Percentiles rank a stretch among this genome's conserved stretches.
Evolutionary conservation across 176 grass and related monocot genomes (phyloP).

Genomic region (Rhynchospora tenuis): DNA sequence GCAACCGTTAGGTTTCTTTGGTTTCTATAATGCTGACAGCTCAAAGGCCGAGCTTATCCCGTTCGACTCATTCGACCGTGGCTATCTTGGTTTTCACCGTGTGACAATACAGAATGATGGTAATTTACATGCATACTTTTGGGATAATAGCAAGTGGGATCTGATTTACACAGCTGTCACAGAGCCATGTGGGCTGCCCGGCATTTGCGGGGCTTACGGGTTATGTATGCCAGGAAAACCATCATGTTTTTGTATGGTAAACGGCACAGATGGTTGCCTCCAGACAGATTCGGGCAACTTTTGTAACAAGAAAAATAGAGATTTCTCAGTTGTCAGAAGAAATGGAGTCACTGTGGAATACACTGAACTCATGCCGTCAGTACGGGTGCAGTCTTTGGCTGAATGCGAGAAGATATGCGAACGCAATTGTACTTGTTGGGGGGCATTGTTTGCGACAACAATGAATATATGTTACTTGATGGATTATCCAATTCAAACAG

Average conservation of each 20-base stretch:
- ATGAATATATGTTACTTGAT: conserved; percentile 50
- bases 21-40: conserved; percentile 33
- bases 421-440: conserved; percentile 60
- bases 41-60: conserved; percentile 38
- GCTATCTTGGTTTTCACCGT: conserved; percentile 37
- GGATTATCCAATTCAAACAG: conserved; percentile 54
- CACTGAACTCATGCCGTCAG: conserved; percentile 42
- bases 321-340: conserved; percentile 45
- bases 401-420: conserved; percentile 49
- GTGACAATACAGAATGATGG: conserved; percentile 61
- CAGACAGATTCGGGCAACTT: conserved; percentile 35
- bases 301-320: neutral
- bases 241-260: conserved; percentile 44
- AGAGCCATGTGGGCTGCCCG: conserved; percentile 39
- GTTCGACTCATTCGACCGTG: conserved; percentile 52
- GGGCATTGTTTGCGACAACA: conserved; percentile 28
- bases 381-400: conserved; percentile 20
- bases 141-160: conserved; percentile 34
- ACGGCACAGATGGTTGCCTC: conserved; percentile 14
- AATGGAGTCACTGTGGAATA: conserved; percentile 43
- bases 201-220: conserved; percentile 50
- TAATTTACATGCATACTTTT: conserved; percentile 66
- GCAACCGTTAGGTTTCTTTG: conserved; percentile 54
- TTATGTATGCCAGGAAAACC: conserved; percentile 39
- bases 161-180: conserved; percentile 40